These are phyloP conservation scores for Termitomyces sp. DNA, from an alignment of 768 basidiomycete species.

Conservation along the genomic window DNA sequence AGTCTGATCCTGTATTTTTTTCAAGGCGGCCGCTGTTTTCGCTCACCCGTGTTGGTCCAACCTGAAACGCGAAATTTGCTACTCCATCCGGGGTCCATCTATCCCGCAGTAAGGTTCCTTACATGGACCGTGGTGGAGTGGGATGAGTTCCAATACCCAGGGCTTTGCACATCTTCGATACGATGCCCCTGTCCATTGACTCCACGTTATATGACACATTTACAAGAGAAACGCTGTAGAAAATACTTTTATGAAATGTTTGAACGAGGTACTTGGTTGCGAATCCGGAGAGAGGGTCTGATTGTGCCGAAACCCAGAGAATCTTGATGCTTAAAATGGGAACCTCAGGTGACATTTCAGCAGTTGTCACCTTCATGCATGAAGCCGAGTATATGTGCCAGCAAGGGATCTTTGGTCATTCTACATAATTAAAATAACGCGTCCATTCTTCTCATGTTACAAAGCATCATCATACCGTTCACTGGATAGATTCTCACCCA, in stretches of 20 bases:
- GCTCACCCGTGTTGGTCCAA: neutral
- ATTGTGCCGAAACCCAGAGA: neutral
- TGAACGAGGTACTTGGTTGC: neutral
- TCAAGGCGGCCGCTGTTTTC: neutral
- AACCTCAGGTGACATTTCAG: neutral
- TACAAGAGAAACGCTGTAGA: neutral
- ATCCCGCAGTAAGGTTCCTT: neutral
- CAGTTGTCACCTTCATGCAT: neutral
- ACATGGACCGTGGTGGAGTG: neutral
- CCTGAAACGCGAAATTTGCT: no score
- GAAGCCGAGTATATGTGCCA: neutral
- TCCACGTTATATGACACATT: neutral
- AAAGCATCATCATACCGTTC: neutral
- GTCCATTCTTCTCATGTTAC: neutral
- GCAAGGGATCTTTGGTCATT: neutral
- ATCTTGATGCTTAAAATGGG: neutral
- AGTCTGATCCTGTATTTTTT: neutral
- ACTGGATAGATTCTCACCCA: constrained; percentile 10
- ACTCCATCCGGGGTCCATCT: neutral
- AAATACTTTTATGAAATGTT: neutral
- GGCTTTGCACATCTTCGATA: neutral
- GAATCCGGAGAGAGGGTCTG: neutral
- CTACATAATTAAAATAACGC: neutral
- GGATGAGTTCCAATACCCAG: neutral
- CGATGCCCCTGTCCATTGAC: neutral